Evolutionary conservation across 192 early-diverging fungal genomes (phyloP), one percentile per base, ranked within the genome.

Genomic region (Jimgerdemannia lactiflua): DNA sequence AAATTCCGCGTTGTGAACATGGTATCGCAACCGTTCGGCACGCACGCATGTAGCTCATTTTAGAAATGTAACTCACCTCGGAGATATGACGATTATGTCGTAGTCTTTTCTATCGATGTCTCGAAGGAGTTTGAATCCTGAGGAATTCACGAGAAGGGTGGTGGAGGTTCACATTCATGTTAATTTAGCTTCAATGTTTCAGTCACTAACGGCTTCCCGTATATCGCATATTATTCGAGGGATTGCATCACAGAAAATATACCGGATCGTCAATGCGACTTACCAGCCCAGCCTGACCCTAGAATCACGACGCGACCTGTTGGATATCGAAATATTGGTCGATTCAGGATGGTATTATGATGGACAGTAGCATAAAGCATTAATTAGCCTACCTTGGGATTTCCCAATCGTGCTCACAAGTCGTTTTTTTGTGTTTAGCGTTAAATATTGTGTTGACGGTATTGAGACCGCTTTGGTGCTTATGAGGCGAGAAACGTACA

Each of bases 1-100:
- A 64, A 39, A 39, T 49, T 44, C 66, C 20, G 41, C 44, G 66
- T 54, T 41, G 19, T 64, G 17, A 54, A 64, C n/a, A 39, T 66
- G 39, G 43, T 69, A 66, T n/a, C 44, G 29, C 1, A 29, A 65
- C 65, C 10, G 20, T 59, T 4, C 7, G 7, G 18, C 29, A 29
- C 29, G 29, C 29, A 29, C 29, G 29, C 29, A 76, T 3, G 42
- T 8, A 4, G 41, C 2, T 18, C 20, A 65, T 67, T 39, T 59
- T 59, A 1, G 0, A 2, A 64, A 6, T 3, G 9, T 6, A 29
- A 29, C 39, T 74, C 78, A 87, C 89, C 94, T 88, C 11, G 94
- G 95, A 18, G 92, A 94, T 0, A 96, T 84, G 7, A 94, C 91
- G 0, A 91, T 87, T 8, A 94, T 88, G 70, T 95, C 91, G 73